Evolutionary conservation across 106 monocot species (phyloP).

Genomic region (Acorus calamus): DNA sequence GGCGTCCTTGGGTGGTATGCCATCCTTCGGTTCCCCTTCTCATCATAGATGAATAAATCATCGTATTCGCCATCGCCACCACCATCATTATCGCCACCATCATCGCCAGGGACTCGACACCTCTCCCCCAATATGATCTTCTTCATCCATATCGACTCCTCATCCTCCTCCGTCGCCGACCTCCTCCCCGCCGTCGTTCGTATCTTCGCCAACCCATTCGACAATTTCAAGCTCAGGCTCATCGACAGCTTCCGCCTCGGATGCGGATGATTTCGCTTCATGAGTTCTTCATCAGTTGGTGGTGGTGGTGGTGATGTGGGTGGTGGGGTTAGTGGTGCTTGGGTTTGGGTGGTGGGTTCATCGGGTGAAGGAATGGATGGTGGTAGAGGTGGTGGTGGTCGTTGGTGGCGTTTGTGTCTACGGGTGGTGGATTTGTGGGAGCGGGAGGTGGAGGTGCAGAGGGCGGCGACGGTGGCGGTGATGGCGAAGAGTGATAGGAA

Average conservation of each 20-base stretch:
- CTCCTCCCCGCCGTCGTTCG: conserved; percentile 8
- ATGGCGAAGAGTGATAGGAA: conserved; percentile 5
- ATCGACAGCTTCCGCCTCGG: conserved; percentile 17
- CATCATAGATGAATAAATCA: conserved; percentile 8
- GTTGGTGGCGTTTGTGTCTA: not conserved
- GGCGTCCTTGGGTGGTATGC: conserved; percentile 23
- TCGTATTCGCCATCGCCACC: not conserved
- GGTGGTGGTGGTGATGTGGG: not conserved
- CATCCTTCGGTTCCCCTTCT: conserved; percentile 17
- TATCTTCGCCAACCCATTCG: conserved; percentile 17
- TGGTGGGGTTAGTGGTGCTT: not conserved
- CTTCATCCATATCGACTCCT: conserved; percentile 22
- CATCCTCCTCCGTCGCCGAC: not conserved
- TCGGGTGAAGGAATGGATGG: not conserved
- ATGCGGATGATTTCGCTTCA: not conserved
- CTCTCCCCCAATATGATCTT: conserved; percentile 32
- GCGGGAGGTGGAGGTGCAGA: conserved; percentile 22
- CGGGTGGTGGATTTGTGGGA: conserved; percentile 1
- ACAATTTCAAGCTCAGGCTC: conserved; percentile 25
- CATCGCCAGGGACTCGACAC: conserved; percentile 23
- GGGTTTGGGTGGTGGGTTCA: not conserved
- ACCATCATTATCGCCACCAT: no score
- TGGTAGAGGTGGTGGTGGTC: no score
- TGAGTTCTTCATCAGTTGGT: no score
- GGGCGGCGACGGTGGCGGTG: conserved; percentile 7